Evolutionary conservation across 129 eudicot species (phyloP), one percentile per base, ranked within the genome.

Genomic region (Smallanthus sonchifolius): DNA sequence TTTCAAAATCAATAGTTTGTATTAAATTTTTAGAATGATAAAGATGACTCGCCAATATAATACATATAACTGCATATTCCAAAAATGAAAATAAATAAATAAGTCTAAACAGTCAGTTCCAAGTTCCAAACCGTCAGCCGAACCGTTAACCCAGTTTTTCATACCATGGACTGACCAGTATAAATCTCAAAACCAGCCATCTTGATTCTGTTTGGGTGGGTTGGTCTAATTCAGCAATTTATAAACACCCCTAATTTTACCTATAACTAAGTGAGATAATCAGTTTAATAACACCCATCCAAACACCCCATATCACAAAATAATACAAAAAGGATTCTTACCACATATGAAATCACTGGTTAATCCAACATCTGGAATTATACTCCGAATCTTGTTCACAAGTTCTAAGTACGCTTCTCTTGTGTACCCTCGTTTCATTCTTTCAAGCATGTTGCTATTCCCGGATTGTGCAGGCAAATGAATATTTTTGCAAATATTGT

Each of bases 381-480:
- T 91, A 49, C 45, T 39, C 32, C 97, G 87, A 38, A 95, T 91
- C 84, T 95, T 91, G 20, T 79, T 79, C 74, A 95, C 99, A 73
- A 95, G 99, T 66, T 95, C 99, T 63, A 95, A 84, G 75, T 95
- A 95, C 10, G 92, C 99, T 83, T 95, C 96, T 74, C 96, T 82
- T 48, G 99, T 88, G 48, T 95, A 91, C 20, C 99, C 99, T 42
- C 99, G 84, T 24, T 89, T 83, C 99, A 95, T 95, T 81, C 96
- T 86, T 74, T 91, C 96, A 57, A 95, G 96, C 66, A 91, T 94
- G 54, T 84, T 75, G 67, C 87, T 95, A 76, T 92, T 95, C 52
- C 99, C 99, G 4, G 99, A 84, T 81, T 95, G 97, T 52, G 99
- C 99, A 43, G 99, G 99, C 74, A 95, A 72, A 81, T 95, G 99